Conservation (phyloP, 2,329 filamentous ascomycete genomes). For the Claviceps humidiphila region DNA sequence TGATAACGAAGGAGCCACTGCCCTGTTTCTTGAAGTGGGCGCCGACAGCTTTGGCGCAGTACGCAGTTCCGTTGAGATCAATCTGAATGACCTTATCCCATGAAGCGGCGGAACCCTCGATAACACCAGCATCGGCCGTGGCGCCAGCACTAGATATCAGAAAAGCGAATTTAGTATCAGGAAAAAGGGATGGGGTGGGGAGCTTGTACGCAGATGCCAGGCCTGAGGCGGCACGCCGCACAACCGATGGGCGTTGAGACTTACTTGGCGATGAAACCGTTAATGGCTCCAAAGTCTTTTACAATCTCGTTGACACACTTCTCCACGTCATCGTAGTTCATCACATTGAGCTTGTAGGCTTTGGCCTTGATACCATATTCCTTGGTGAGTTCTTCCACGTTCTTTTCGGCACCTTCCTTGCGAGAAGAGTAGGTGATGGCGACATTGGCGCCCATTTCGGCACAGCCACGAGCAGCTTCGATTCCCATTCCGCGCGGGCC, state of each 20-base stretch:
- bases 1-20: constrained; percentile 53
- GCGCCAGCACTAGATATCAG: constrained; percentile 39
- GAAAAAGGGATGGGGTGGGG: not conserved
- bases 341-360: constrained; percentile 47
- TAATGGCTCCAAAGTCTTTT: constrained; percentile 59
- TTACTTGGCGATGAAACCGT: constrained; percentile 64
- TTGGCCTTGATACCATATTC: constrained; percentile 56
- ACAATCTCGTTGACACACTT: constrained; percentile 48
- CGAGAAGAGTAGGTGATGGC: constrained; percentile 61
- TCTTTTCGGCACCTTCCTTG: constrained; percentile 53
- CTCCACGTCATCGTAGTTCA: constrained; percentile 37
- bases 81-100: constrained; percentile 52
- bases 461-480: constrained; percentile 53
- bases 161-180: not conserved
- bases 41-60: constrained; percentile 53
- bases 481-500: constrained; percentile 59
- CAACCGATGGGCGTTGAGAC: constrained; percentile 19
- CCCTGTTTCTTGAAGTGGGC: constrained; percentile 51
- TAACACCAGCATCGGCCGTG: constrained; percentile 53
- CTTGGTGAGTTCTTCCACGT: constrained; percentile 49
- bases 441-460: constrained; percentile 58
- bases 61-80: constrained; percentile 54
- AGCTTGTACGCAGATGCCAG: constrained; percentile 23
- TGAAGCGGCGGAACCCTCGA: constrained; percentile 53
- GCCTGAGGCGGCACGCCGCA: not conserved